These are phyloP conservation scores for Starmera pachycereana DNA, from an alignment of 805 yeast species.

Conservation along the genomic window DNA sequence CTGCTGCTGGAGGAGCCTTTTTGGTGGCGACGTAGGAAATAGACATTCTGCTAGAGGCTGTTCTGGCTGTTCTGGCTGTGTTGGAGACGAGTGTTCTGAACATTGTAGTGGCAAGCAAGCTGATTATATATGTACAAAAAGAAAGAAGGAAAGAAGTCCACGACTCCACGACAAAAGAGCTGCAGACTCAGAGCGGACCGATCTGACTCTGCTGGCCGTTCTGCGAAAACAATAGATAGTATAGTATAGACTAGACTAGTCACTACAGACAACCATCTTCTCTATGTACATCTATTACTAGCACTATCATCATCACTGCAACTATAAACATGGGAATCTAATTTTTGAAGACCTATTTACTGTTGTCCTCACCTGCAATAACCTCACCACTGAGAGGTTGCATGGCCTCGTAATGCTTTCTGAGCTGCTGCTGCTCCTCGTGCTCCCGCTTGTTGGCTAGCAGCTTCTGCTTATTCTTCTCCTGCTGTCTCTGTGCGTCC, in stretches of 20 bases:
- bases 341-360: background rate
- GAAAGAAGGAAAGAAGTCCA: background rate
- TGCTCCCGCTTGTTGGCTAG: slow-evolving; percentile 52
- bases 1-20: slow-evolving; percentile 93
- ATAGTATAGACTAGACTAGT: too few relatives aligned
- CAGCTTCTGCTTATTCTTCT: slow-evolving; percentile 21
- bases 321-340: too few relatives aligned
- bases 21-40: slow-evolving; percentile 47
- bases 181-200: background rate
- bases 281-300: too few relatives aligned
- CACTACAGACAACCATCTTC: too few relatives aligned
- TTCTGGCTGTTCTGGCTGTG: slow-evolving; percentile 1
- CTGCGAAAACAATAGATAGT: too few relatives aligned
- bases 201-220: too few relatives aligned
- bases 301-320: too few relatives aligned
- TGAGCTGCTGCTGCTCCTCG: slow-evolving; percentile 49
- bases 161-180: background rate
- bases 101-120: too few relatives aligned
- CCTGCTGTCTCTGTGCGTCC: slow-evolving; percentile 48
- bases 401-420: slow-evolving; percentile 41
- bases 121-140: background rate
- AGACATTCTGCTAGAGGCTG: slow-evolving; percentile 4
- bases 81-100: too few relatives aligned
- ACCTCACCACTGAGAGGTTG: slow-evolving; percentile 58
- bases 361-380: slow-evolving; percentile 29